These are phyloP conservation scores for Aciculosporium take DNA, from an alignment of 2,329 filamentous ascomycete genomes.

Conservation along the genomic window DNA sequence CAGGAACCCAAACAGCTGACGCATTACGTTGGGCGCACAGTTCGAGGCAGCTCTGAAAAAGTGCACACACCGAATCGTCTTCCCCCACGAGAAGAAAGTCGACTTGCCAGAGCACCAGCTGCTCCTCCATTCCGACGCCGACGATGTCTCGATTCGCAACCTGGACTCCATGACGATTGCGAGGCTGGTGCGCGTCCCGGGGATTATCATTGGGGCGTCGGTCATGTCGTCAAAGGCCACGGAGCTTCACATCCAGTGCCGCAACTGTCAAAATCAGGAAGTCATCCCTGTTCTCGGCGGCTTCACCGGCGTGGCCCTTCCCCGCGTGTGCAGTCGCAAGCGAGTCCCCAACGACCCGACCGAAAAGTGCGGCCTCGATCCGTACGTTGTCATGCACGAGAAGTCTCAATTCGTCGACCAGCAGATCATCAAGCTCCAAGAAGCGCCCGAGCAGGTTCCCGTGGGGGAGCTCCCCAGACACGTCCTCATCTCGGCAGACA, in stretches of 20 bases:
- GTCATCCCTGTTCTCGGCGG: slow-evolving; percentile 64
- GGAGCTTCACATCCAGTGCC: slow-evolving; percentile 71
- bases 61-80: slow-evolving; percentile 88
- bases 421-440: slow-evolving; percentile 94
- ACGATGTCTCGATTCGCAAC: slow-evolving; percentile 85
- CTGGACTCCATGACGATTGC: slow-evolving; percentile 87
- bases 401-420: slow-evolving; percentile 92
- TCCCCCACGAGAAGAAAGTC: slow-evolving; percentile 54
- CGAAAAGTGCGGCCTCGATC: slow-evolving; percentile 77
- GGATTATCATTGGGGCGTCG: slow-evolving; percentile 93
- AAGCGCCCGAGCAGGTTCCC: slow-evolving; percentile 92
- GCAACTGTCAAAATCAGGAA: slow-evolving; percentile 63
- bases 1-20: neutral
- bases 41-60: slow-evolving; percentile 83
- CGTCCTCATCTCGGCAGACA: slow-evolving; percentile 89
- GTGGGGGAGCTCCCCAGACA: slow-evolving; percentile 92
- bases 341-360: slow-evolving; percentile 50
- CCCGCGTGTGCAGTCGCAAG: slow-evolving; percentile 56
- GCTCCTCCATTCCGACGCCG: slow-evolving; percentile 81
- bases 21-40: slow-evolving; percentile 33
- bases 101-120: slow-evolving; percentile 82
- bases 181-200: slow-evolving; percentile 87
- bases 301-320: slow-evolving; percentile 76
- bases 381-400: slow-evolving; percentile 92
- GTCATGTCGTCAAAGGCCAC: slow-evolving; percentile 95